Conservation (phyloP, 768 basidiomycete genomes). For the Strobilomyces confusus region DNA sequence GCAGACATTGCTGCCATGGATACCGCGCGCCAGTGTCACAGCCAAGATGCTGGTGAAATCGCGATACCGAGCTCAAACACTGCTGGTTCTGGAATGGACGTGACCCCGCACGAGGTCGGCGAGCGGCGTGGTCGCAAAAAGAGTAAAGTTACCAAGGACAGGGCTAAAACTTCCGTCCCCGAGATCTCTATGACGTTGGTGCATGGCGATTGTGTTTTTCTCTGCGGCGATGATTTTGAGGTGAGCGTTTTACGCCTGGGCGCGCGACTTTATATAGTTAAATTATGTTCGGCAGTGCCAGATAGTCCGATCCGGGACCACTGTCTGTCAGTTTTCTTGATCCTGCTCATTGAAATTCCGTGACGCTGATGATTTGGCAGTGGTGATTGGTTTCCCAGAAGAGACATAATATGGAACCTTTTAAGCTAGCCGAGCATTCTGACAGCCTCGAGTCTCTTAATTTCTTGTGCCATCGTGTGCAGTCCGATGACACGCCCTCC, state of each 20-base stretch:
- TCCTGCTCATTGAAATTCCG: not conserved
- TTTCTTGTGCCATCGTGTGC: slow-evolving; percentile 3
- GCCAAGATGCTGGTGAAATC: not conserved
- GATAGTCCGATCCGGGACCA: slow-evolving; percentile 29
- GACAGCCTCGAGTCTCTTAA: not conserved
- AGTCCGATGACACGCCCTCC: not conserved
- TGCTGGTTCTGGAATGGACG: not conserved
- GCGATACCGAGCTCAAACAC: not conserved
- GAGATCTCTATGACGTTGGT: slow-evolving; percentile 33
- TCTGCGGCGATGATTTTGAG: slow-evolving; percentile 39
- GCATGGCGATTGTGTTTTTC: slow-evolving; percentile 37
- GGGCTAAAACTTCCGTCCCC: slow-evolving; percentile 13
- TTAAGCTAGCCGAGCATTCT: not conserved
- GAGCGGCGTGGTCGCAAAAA: slow-evolving; percentile 9
- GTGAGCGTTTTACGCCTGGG: slow-evolving; percentile 25
- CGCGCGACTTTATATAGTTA: not conserved
- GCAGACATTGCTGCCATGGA: slow-evolving; percentile 5
- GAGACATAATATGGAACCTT: slow-evolving; percentile 4
- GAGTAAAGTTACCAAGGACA: slow-evolving; percentile 18
- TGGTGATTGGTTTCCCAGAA: slow-evolving; percentile 26
- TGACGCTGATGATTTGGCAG: slow-evolving; percentile 17
- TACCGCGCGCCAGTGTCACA: not conserved
- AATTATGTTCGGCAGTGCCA: slow-evolving; percentile 19
- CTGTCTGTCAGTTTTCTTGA: slow-evolving; percentile 25
- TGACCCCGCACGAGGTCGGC: not conserved